Evolutionary conservation across 495 filamentous ascomycete species (phyloP).

Genomic region (Penicillium cataractarum): DNA sequence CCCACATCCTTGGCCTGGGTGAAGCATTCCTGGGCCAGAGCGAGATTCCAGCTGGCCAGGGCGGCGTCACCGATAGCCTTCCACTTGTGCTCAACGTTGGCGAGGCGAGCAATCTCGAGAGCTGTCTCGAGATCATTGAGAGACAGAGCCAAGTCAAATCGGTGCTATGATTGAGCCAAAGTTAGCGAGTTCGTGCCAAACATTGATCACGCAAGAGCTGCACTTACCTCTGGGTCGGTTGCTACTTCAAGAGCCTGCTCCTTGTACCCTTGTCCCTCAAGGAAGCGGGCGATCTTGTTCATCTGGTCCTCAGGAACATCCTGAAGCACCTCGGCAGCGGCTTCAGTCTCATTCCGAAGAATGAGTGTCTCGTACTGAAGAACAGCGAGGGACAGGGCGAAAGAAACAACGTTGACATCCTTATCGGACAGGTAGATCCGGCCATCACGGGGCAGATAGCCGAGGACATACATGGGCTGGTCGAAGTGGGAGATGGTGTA

Average conservation of each 20-base stretch:
- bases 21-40: constrained; percentile 91
- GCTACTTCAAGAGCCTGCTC: constrained; percentile 95
- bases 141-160: constrained; percentile 88
- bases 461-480: constrained; percentile 89
- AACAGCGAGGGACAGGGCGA: constrained; percentile 88
- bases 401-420: constrained; percentile 89
- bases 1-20: constrained; percentile 85
- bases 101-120: constrained; percentile 77
- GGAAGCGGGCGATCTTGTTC: constrained; percentile 96
- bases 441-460: constrained; percentile 92
- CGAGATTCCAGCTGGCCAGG: constrained; percentile 80
- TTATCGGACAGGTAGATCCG: constrained; percentile 94
- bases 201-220: not conserved
- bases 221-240: constrained; percentile 72
- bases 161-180: constrained; percentile 54
- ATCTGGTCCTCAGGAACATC: constrained; percentile 87
- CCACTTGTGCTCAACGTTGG: constrained; percentile 95
- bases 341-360: constrained; percentile 91
- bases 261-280: constrained; percentile 96
- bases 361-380: constrained; percentile 98
- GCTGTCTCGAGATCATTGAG: constrained; percentile 85
- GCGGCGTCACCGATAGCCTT: constrained; percentile 94
- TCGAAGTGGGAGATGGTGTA: constrained; percentile 99
- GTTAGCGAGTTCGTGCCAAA: not conserved
- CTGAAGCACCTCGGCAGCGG: constrained; percentile 80